Evolutionary conservation across 129 eudicot genomes (phyloP).

Genomic region (Pseudognaphalium luteoalbum): DNA sequence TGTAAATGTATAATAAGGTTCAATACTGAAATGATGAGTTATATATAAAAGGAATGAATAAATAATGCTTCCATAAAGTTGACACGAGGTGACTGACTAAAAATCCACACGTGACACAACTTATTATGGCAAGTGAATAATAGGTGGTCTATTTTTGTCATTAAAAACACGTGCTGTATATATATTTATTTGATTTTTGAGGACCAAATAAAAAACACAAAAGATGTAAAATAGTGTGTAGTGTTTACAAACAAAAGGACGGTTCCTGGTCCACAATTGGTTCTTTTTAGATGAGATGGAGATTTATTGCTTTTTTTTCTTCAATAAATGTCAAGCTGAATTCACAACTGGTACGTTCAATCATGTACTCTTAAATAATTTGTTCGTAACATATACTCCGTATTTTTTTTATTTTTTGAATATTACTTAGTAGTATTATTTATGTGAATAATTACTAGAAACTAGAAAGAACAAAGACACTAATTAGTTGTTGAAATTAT

Average conservation of each 20-base stretch:
- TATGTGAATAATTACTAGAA: no score
- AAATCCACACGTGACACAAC: slow-evolving; percentile 14
- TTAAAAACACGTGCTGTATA: slow-evolving; percentile 23
- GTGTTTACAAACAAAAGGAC: slow-evolving; percentile 3
- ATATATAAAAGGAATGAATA: not conserved
- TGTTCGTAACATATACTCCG: no score
- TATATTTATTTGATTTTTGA: no score
- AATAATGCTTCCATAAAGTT: slow-evolving; percentile 26
- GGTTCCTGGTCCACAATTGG: slow-evolving; percentile 5
- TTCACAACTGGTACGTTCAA: not conserved
- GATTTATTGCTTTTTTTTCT: not conserved
- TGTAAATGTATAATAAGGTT: not conserved
- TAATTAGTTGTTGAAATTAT: no score
- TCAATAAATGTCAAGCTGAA: not conserved
- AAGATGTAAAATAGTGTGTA: not conserved
- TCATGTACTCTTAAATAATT: not conserved
- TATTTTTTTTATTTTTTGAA: no score
- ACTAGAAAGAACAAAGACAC: no score
- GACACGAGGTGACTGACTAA: slow-evolving; percentile 18
- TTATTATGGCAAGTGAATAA: not conserved
- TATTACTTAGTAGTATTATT: no score
- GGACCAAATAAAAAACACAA: not conserved
- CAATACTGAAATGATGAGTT: not conserved
- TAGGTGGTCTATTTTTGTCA: slow-evolving; percentile 20
- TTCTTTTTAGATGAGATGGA: not conserved